Percentiles rank a stretch among this genome's conserved stretches.
Evolutionary conservation across 352 stramenopile species (phyloP).

Genomic region (Elongisporangium anandrum): DNA sequence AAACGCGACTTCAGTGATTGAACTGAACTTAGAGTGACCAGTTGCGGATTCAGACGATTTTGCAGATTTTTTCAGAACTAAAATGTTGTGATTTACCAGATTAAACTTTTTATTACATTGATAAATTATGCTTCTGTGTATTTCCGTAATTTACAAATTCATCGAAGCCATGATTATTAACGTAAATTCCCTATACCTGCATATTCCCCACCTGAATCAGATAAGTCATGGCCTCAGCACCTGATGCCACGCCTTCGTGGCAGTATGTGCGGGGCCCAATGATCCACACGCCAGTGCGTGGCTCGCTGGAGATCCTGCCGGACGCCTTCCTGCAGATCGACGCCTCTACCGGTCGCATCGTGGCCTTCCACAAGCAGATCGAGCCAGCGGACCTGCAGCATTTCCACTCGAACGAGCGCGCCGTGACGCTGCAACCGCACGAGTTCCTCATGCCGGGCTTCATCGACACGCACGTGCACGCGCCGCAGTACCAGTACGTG

Average conservation of each 20-base stretch:
- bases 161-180: no score
- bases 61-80: no score
- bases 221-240: no score
- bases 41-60: no score
- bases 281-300: slow-evolving; percentile 35
- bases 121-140: no score
- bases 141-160: no score
- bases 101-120: no score
- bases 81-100: no score
- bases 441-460: slow-evolving; percentile 88
- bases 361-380: slow-evolving; percentile 30
- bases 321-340: slow-evolving; percentile 46
- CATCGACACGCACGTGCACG: slow-evolving; percentile 90
- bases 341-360: slow-evolving; percentile 26
- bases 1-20: no score
- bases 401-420: slow-evolving; percentile 2
- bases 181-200: no score
- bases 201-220: no score
- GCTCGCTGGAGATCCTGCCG: slow-evolving; percentile 27
- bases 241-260: not conserved
- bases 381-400: slow-evolving; percentile 16
- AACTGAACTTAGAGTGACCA: no score
- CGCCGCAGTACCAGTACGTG: slow-evolving; percentile 87
- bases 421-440: slow-evolving; percentile 15
- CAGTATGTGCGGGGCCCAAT: slow-evolving; percentile 39